phyloP scores from a whole-genome alignment of 257 asterid genomes.

The Solanum acaule region DNA sequence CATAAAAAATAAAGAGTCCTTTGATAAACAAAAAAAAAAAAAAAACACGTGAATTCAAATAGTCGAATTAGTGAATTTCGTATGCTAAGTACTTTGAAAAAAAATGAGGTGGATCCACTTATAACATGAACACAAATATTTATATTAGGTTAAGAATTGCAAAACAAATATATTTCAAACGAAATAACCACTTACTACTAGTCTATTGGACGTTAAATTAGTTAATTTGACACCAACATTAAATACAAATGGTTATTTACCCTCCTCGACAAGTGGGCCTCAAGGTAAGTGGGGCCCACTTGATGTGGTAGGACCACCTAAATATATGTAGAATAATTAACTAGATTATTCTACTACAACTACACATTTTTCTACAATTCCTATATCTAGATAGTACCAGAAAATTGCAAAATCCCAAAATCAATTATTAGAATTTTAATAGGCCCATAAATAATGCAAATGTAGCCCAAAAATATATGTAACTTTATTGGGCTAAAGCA shows the following conservation, averaged over 20 bases:
- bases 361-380: not conserved
- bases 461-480: not conserved
- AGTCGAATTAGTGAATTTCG: not conserved
- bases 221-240: not conserved
- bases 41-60: not conserved
- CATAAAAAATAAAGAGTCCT: not conserved
- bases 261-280: not conserved
- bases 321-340: not conserved
- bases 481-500: not conserved
- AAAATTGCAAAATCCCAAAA: not conserved
- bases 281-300: not conserved
- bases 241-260: not conserved
- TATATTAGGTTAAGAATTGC: not conserved
- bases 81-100: not conserved
- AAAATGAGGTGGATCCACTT: not conserved
- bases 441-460: not conserved
- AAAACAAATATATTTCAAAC: not conserved
- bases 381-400: not conserved
- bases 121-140: not conserved
- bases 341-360: not conserved
- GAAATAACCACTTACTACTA: not conserved
- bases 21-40: not conserved
- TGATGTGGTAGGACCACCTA: not conserved
- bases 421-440: not conserved
- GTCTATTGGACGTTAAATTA: not conserved